Percentiles rank a stretch among this genome's conserved stretches.
These are phyloP conservation scores for Spiraea crenata DNA, from an alignment of 331 rosid genomes.

Conservation along the genomic window DNA sequence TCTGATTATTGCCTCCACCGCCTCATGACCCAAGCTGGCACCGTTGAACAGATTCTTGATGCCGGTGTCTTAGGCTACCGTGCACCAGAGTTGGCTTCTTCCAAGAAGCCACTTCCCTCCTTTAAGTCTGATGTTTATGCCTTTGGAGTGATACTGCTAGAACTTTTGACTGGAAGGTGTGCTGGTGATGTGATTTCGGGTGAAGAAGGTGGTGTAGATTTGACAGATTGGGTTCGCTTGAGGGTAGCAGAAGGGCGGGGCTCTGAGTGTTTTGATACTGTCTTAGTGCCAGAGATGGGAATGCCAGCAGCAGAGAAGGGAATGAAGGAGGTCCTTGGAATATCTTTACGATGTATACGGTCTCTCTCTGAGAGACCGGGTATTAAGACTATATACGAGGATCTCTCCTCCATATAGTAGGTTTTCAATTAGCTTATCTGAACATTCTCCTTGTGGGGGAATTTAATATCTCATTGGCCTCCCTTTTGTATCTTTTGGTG, in stretches of 20 bases:
- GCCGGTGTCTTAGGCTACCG: slow-evolving; percentile 94
- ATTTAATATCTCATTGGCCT: slow-evolving; percentile 73
- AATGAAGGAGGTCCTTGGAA: slow-evolving; percentile 88
- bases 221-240: slow-evolving; percentile 85
- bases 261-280: slow-evolving; percentile 77
- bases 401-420: slow-evolving; percentile 86
- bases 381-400: slow-evolving; percentile 91
- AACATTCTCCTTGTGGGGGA: slow-evolving; percentile 32
- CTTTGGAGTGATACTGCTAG: slow-evolving; percentile 84
- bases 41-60: slow-evolving; percentile 90
- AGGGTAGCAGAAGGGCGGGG: slow-evolving; percentile 82
- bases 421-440: slow-evolving; percentile 26
- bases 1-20: slow-evolving; percentile 99
- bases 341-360: slow-evolving; percentile 71
- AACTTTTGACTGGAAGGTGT: slow-evolving; percentile 90
- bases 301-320: slow-evolving; percentile 81
- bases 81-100: slow-evolving; percentile 89
- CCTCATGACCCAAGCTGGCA: slow-evolving; percentile 97
- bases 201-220: slow-evolving; percentile 78
- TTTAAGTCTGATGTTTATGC: slow-evolving; percentile 97
- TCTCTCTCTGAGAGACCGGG: slow-evolving; percentile 88
- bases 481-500: slow-evolving; percentile 40
- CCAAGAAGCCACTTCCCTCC: slow-evolving; percentile 92
- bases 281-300: slow-evolving; percentile 56
- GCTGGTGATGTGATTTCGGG: slow-evolving; percentile 94